Base-by-base conservation (phyloP, 2,329 filamentous ascomycete genomes). In the Cladosporium sphaerospermum region DNA sequence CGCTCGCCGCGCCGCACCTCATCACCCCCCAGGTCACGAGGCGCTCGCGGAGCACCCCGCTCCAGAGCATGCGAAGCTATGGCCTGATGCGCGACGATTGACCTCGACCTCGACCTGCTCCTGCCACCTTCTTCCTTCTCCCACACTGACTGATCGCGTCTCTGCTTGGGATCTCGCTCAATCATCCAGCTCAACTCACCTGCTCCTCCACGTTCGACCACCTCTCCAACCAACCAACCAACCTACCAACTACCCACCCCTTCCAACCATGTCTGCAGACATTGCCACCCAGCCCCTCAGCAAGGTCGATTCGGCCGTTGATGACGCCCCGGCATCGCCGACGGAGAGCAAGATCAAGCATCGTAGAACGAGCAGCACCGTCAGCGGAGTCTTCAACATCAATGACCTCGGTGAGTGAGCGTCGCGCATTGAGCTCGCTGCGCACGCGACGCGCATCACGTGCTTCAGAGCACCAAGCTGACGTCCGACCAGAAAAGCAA, bases 291-390 rank as follows among this genome's bases (percentile, higher is more conserved):
- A 59, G 44, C 81, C 85, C 66, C 82, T 95, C 69, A 80, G 81
- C 74, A 95, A 95, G 78, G 84, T 96, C 76, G 91, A 96, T 74
- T 96, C 91, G 56, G 89, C 89, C 76, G 83, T 95, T 68, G 84
- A 89, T 69, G 88, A 89, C 72, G 59, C 64, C 23, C 73, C 91
- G 61, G 79, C 81, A 64, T 84, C 84, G 55, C 80, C 86, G 33
- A 81, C 84, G 68, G 84, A 89, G 60, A 76, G 77, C 64, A 81
- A 81, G 70, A 81, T 80, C 68, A 73, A 74, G 60, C 80, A 85
- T 68, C 80, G 85, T 63, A 82, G 89, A 73, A 76, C 78, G 58
- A 90, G 88, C 71, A 92, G 88, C 53, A 82, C 79, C 66, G 80
- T 80, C 43, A 78, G 85, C 57, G 88, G 86, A 62, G 83, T 92